Conservation (phyloP, 345 rosid genomes). For the Populus euphratica region DNA sequence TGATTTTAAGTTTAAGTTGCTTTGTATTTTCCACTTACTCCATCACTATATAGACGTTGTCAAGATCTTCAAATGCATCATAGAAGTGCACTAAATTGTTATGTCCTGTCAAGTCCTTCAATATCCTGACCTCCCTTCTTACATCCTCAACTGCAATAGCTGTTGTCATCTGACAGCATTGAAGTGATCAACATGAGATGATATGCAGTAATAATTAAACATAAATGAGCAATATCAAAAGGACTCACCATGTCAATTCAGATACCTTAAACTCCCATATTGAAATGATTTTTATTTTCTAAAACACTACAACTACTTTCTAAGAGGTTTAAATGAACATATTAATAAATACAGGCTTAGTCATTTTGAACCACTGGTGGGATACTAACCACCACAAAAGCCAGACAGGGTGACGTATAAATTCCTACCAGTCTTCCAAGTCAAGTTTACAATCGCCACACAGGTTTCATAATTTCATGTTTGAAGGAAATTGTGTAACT, state of each 20-base stretch:
- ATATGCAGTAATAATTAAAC: background rate
- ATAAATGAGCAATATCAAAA: constrained; percentile 3
- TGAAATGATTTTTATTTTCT: background rate
- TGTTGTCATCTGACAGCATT: constrained; percentile 74
- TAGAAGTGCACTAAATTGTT: constrained; percentile 72
- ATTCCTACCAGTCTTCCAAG: background rate
- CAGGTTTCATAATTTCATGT: background rate
- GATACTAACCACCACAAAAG: background rate
- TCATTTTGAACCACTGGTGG: background rate
- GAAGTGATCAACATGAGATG: constrained; percentile 11
- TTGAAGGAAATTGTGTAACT: background rate
- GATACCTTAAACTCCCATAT: background rate
- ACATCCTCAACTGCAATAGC: constrained; percentile 96
- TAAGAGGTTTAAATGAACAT: background rate
- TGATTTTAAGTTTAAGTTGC: background rate
- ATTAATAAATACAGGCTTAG: background rate
- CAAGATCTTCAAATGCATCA: constrained; percentile 83
- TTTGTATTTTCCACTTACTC: constrained; percentile 56
- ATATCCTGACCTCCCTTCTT: constrained; percentile 91
- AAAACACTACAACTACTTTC: no score
- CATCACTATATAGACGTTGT: constrained; percentile 84
- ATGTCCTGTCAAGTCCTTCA: constrained; percentile 87
- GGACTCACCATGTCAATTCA: background rate
- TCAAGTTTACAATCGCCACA: background rate
- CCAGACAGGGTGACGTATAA: background rate